phyloP scores from a whole-genome alignment of 768 basidiomycete species.

The Suillus occidentalis region DNA sequence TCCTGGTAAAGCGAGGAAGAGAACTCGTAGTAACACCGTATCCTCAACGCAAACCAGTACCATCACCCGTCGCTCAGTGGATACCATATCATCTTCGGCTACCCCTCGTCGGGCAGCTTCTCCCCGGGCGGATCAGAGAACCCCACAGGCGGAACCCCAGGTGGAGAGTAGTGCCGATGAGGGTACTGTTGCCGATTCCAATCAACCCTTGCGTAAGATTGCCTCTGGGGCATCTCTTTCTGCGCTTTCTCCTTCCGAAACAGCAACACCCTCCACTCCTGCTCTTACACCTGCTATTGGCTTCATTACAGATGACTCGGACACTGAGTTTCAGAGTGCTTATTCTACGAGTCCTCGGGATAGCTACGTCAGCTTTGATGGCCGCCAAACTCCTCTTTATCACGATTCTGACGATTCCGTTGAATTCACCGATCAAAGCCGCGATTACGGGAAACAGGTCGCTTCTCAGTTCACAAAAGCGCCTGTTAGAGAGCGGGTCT shows the following conservation, averaged over 20 bases:
- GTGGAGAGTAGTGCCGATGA: constrained; percentile 20
- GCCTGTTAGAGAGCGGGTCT: constrained; percentile 52
- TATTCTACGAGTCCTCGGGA: constrained; percentile 74
- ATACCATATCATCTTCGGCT: constrained; percentile 21
- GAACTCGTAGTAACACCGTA: constrained; percentile 57
- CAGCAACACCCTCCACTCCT: constrained; percentile 34
- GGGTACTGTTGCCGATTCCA: constrained; percentile 19
- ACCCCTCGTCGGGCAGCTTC: constrained; percentile 29
- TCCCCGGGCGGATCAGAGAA: constrained; percentile 35
- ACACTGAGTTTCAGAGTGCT: constrained; percentile 86
- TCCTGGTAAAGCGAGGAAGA: constrained; percentile 41
- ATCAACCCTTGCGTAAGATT: constrained; percentile 33
- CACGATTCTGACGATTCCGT: constrained; percentile 32
- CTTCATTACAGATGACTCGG: constrained; percentile 68
- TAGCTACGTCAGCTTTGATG: constrained; percentile 54
- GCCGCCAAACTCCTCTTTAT: constrained; percentile 21
- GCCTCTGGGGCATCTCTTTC: constrained; percentile 32
- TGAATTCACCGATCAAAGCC: constrained; percentile 31
- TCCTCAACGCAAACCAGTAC: constrained; percentile 57
- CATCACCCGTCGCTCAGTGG: constrained; percentile 24
- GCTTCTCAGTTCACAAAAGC: constrained; percentile 35
- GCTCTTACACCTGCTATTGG: constrained; percentile 33
- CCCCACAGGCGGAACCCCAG: constrained; percentile 42
- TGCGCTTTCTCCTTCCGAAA: constrained; percentile 24
- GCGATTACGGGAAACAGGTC: constrained; percentile 30